Evolutionary conservation across 129 eudicot species (phyloP), one percentile per base, ranked within the genome.

Genomic region (Centrapalus pauciflorus): DNA sequence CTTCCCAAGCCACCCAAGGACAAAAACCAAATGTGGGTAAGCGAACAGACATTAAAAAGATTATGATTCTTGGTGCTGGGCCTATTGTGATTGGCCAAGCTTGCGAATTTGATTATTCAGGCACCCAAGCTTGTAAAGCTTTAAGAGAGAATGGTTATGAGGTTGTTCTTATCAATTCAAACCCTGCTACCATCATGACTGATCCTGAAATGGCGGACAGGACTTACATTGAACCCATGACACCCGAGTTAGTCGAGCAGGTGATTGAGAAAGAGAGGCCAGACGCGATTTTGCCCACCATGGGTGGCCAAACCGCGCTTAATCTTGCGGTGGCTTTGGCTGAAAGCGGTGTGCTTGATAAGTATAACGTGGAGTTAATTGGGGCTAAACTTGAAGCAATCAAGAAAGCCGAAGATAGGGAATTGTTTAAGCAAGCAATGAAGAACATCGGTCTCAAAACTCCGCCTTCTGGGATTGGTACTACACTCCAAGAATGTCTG

Each of bases 241-340:
- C 95, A 0, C 95, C 96, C 0, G 97, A 89, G 20, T 38, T 94
- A 43, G 99, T 94, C 34, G 99, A 89, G 73, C 95, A 84, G 56
- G 82, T 94, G 17, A 35, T 94, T 4, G 93, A 81, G 19, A 90
- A 84, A 80, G 99, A 89, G 78, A 69, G 96, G 38, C 97, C 99
- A 0, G 97, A 94, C 64, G 97, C 97, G 1, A 73, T 94, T 60
- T 41, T 94, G 61, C 99, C 99, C 55, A 89, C 97, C 0, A 94
- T 94, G 99, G 99, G 97, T 0, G 99, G 99, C 27, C 99, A 94
- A 61, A 94, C 99, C 4, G 99, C 99, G 1, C 87, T 94, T 43
- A 94, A 94, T 57, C 83, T 94, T 1, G 99, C 99, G 17, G 97
- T 94, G 11, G 99, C 96, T 0, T 75, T 94, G 80, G 99, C 99